Conservation (phyloP, 345 rosid genomes). For the Hevea brasiliensis region DNA sequence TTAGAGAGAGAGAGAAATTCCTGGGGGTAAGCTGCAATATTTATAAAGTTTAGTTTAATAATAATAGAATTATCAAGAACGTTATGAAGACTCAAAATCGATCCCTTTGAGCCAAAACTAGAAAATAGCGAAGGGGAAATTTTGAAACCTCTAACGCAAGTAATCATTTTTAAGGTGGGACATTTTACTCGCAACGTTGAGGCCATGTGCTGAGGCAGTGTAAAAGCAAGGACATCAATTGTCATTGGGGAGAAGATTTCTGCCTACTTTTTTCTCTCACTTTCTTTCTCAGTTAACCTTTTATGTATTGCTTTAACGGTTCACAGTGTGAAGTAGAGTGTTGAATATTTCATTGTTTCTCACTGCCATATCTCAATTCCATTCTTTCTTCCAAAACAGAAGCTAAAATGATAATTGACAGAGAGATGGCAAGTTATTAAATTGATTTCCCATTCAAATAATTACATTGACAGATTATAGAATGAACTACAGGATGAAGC, state of each 20-base stretch:
- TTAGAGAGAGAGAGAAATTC: no score
- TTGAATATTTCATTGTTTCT: not conserved
- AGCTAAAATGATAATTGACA: no score
- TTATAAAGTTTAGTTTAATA: no score
- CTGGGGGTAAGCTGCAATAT: no score
- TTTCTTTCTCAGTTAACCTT: slow-evolving; percentile 11
- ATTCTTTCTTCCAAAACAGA: no score
- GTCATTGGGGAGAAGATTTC: slow-evolving; percentile 27
- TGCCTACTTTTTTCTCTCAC: not conserved
- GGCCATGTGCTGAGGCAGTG: slow-evolving; percentile 56
- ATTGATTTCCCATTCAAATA: slow-evolving; percentile 9
- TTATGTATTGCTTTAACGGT: slow-evolving; percentile 23
- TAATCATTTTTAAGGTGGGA: slow-evolving; percentile 13
- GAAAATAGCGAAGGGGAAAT: no score
- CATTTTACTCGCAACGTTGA: slow-evolving; percentile 29
- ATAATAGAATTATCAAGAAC: not conserved
- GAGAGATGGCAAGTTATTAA: not conserved
- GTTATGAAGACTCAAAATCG: no score
- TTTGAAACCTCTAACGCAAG: not conserved
- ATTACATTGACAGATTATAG: slow-evolving; percentile 12
- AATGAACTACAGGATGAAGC: slow-evolving; percentile 47
- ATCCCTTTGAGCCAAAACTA: not conserved
- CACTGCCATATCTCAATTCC: no score
- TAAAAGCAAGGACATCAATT: slow-evolving; percentile 34
- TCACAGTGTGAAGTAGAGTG: no score